Base-by-base conservation (phyloP, 1,284 basidiomycete species). In the Microbotryomycetes sp. region DNA sequence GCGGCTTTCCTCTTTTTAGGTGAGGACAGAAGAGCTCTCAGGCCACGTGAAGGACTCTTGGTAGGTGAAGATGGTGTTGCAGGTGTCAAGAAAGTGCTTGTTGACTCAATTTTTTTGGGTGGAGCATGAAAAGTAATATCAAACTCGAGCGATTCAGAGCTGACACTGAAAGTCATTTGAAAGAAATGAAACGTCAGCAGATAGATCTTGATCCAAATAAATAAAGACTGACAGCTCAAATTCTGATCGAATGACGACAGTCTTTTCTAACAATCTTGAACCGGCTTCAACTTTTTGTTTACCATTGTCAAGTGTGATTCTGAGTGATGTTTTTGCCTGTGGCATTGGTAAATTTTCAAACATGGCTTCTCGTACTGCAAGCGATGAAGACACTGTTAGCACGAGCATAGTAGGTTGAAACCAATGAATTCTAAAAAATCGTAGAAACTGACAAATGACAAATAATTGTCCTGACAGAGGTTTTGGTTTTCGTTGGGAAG, bases 231-330 rank as follows among this genome's bases (percentile, higher is more conserved):
- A 92, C 90, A 94, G 78, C 72, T 96, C 92, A 71, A 97, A 97
- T 75, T 97, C 92, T 56, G 4, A 69, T 59, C 42, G 58, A 19
- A 42, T 42, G 36, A 42, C 36, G 36, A 42, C 86, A 66, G 97
- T 89, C 23, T 80, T 80, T 31, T 77, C 78, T 3, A 97, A 78
- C 12, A 79, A 78, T 48, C 81, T 82, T 70, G 90, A 88, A 0
- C 90, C 92, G 0, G 93, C 97, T 4, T 89, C 90, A 59, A 98
- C 94, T 69, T 88, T 93, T 76, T 97, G 92, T 61, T 96, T 92
- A 7, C 93, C 92, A 71, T 97, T 97, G 77, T 97, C 94, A 62
- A 98, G 80, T 0, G 90, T 92, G 73, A 90, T 89, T n/a, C 86
- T 86, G 69, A 97, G 81, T 36, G 79, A 80, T 0, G 92, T 92